Percentiles rank a stretch among this genome's conserved stretches.
These are phyloP conservation scores for Zoysia pacifica DNA, from an alignment of 176 grass and related monocot genomes.

Conservation along the genomic window DNA sequence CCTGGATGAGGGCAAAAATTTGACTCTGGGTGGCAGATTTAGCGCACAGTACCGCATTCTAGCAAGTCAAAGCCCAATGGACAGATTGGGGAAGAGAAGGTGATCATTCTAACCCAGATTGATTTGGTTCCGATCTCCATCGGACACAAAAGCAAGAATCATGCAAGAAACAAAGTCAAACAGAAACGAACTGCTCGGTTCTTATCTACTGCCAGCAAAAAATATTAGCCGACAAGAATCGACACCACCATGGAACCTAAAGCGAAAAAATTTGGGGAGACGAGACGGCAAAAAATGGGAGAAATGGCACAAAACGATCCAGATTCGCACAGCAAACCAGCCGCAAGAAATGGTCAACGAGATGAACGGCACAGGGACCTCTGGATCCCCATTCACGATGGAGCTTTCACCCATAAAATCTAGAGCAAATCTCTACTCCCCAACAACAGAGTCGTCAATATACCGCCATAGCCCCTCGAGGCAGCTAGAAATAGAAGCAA, in stretches of 20 bases:
- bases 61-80: constrained; percentile 9
- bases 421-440: constrained; percentile 3
- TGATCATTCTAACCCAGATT: background rate
- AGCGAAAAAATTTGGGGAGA: background rate
- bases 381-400: constrained; percentile 16
- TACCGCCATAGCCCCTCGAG: background rate
- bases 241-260: background rate
- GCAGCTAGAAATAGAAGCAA: constrained; percentile 9
- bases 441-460: background rate
- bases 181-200: background rate
- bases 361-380: background rate
- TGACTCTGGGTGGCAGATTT: constrained; percentile 23
- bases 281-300: background rate
- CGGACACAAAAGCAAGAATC: background rate
- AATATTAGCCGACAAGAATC: constrained; percentile 1
- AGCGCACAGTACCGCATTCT: constrained; percentile 2
- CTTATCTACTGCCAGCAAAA: background rate
- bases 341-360: background rate
- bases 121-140: background rate
- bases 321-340: constrained; percentile 28
- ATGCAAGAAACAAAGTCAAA: background rate
- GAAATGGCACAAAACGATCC: background rate
- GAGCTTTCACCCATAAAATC: background rate
- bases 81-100: background rate
- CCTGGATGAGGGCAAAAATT: constrained; percentile 17